These are phyloP conservation scores for Candida mattraensis DNA, from an alignment of 805 yeast species.

Conservation along the genomic window DNA sequence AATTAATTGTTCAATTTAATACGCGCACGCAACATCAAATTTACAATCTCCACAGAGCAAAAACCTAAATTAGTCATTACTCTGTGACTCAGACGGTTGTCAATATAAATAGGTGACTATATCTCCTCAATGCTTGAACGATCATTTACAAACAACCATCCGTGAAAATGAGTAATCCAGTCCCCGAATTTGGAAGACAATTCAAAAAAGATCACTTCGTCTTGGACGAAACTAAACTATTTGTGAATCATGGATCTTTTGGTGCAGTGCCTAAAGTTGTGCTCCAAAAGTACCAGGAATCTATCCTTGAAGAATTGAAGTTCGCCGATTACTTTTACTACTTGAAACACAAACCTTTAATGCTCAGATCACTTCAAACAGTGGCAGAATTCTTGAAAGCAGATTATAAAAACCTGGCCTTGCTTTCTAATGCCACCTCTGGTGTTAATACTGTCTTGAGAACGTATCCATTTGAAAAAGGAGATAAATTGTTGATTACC, in stretches of 20 bases:
- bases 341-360: slow-evolving; percentile 28
- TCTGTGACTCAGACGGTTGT: too few relatives aligned
- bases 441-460: slow-evolving; percentile 59
- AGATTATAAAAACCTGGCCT: slow-evolving; percentile 47
- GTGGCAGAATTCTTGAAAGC: slow-evolving; percentile 48
- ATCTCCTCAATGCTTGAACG: too few relatives aligned
- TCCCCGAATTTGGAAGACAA: slow-evolving; percentile 45
- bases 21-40: too few relatives aligned
- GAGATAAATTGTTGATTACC: slow-evolving; percentile 51
- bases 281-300: slow-evolving; percentile 36
- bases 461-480: slow-evolving; percentile 48
- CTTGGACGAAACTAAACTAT: slow-evolving; percentile 38
- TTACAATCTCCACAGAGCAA: too few relatives aligned
- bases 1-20: too few relatives aligned
- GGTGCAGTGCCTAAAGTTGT: slow-evolving; percentile 57
- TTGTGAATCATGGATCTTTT: slow-evolving; percentile 66
- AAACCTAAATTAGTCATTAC: too few relatives aligned
- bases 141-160: too few relatives aligned
- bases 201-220: slow-evolving; percentile 51
- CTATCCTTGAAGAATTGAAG: slow-evolving; percentile 29
- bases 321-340: slow-evolving; percentile 50
- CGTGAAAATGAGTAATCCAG: slow-evolving; percentile 1
- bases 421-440: slow-evolving; percentile 59
- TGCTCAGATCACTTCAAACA: slow-evolving; percentile 36
- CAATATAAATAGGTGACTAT: too few relatives aligned